Base-by-base conservation (phyloP, 768 basidiomycete species). In the Tephrocybe sp. region DNA sequence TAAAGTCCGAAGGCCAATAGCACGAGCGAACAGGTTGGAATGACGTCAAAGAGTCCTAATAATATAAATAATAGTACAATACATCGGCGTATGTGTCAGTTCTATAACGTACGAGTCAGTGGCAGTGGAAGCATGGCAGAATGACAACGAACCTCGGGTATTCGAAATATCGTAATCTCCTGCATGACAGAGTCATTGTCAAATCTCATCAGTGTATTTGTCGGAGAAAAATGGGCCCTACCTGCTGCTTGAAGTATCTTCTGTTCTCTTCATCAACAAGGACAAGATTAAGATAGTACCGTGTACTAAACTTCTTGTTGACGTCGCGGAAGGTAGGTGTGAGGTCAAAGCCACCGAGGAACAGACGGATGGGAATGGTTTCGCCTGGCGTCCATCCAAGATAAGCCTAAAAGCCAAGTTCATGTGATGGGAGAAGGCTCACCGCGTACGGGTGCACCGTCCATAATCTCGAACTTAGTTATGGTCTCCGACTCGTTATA, bases 381-480 rank as follows among this genome's bases (percentile, higher is more conserved):
- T 99, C 97, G 45, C 96, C 95, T 94, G 22, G 10, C 16, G 9
- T 38, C 7, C 49, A 5, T 5, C 22, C 7, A 22, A 30, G 14
- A 35, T 20, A 2, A 34, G 30, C 16, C 47, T 23, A 9, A 33
- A 6, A 2, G 6, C 13, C 42, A 5, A n/a, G 13, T 19, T 2
- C 9, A 17, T n/a, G n/a, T n/a, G n/a, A n/a, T n/a, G 0, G 30
- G 35, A 49, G 26, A 36, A 38, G 4, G 65, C 76, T 41, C 55
- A 89, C 92, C 92, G 74, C 93, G 79, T n/a, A 98, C 93, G 1
- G 96, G 96, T 6, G 95, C 92, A 2, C 95, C 94, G 66, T 98
- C 95, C 95, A 97, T 97, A 59, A 98, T 97, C 71, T 98, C 97
- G 63, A 98, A 98, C 70, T 98, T 98, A 8, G 97, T 98, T 62